phyloP scores from a whole-genome alignment of 2,329 filamentous ascomycete genomes.

The Nigrograna mackinnonii region DNA sequence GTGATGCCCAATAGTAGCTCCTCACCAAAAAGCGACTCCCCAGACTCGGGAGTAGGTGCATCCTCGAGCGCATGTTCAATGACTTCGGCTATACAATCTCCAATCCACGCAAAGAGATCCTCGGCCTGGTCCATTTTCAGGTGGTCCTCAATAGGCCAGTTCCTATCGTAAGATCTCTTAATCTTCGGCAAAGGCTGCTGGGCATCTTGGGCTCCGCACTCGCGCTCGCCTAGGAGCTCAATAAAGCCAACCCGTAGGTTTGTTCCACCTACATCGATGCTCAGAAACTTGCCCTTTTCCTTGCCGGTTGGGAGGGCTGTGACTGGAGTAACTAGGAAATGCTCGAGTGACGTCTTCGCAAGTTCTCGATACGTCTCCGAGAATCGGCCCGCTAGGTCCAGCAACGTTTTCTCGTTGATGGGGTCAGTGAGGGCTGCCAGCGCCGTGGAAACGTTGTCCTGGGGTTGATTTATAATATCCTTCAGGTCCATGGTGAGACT shows the following conservation, averaged over 20 bases:
- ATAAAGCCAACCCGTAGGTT: constrained; percentile 72
- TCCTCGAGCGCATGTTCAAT: constrained; percentile 60
- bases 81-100: constrained; percentile 74
- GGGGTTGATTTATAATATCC: neutral
- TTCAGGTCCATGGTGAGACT: too few relatives aligned
- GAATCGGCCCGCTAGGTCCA: constrained; percentile 37
- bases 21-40: constrained; percentile 36
- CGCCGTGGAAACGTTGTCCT: constrained; percentile 13
- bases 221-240: constrained; percentile 57
- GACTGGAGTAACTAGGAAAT: constrained; percentile 45
- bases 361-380: constrained; percentile 38
- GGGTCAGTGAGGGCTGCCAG: constrained; percentile 36
- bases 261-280: constrained; percentile 62
- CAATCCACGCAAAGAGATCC: constrained; percentile 81
- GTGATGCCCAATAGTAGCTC: constrained; percentile 68
- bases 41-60: constrained; percentile 17
- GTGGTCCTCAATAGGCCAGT: constrained; percentile 74
- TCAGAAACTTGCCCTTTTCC: constrained; percentile 64
- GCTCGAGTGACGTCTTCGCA: constrained; percentile 38
- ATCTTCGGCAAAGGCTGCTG: constrained; percentile 44
- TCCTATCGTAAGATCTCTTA: constrained; percentile 66
- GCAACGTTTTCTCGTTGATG: constrained; percentile 32
- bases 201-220: constrained; percentile 30
- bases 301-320: constrained; percentile 54
- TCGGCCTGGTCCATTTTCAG: constrained; percentile 76